Evolutionary conservation across 169 alveolate genomes (phyloP).

Genomic region (Eimeria praecox): DNA sequence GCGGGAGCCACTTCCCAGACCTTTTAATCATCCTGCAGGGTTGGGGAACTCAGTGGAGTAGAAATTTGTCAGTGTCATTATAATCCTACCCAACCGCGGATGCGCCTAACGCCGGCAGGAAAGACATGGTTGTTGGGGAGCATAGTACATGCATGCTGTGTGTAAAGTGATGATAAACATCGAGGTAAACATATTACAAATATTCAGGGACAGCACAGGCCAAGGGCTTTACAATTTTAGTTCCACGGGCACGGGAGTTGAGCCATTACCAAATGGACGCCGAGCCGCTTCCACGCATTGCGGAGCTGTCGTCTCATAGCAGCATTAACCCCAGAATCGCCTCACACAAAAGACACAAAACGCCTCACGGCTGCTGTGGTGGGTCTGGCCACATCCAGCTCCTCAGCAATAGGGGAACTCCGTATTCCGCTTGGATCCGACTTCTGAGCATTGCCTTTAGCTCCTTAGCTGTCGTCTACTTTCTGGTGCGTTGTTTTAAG

Average conservation of each 20-base stretch:
- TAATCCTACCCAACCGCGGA: no score
- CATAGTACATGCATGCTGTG: no score
- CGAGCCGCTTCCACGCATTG: not conserved
- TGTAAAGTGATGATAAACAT: no score
- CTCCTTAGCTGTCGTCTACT: not conserved
- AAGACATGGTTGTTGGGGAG: no score
- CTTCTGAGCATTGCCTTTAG: not conserved
- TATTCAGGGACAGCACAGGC: no score
- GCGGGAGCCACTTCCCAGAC: no score
- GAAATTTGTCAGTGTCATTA: no score
- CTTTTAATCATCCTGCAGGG: no score
- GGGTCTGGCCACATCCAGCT: not conserved
- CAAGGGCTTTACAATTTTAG: not conserved
- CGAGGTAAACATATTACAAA: not conserved
- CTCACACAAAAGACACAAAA: not conserved
- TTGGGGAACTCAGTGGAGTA: no score
- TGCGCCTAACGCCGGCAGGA: no score
- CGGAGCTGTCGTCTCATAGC: not conserved
- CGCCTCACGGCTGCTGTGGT: not conserved
- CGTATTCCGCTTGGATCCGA: not conserved
- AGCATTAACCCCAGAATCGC: not conserved
- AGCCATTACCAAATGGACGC: not conserved
- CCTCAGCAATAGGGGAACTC: not conserved
- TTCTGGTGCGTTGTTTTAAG: not conserved
- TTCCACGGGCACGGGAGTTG: not conserved